phyloP scores from a whole-genome alignment of 2,329 filamentous ascomycete species.

The Aspergillus puulaauensis region DNA sequence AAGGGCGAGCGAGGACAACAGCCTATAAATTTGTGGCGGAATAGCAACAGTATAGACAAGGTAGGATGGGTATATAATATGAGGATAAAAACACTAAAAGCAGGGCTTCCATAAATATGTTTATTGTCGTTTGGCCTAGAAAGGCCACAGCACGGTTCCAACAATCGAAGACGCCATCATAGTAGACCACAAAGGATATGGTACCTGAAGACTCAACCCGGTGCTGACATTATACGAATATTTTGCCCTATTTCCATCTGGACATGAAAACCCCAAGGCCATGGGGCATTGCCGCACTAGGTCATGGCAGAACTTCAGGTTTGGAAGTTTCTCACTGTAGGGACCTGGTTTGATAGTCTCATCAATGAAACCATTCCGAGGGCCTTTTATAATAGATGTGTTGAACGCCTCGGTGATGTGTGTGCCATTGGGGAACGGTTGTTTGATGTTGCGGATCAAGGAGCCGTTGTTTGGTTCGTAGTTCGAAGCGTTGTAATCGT shows the following conservation, averaged over 20 bases:
- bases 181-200: background rate
- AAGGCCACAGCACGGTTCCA: background rate
- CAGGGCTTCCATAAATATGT: background rate
- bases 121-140: background rate
- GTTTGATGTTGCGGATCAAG: slow-evolving; percentile 69
- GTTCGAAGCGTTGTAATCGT: slow-evolving; percentile 64
- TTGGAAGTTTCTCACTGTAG: slow-evolving; percentile 91
- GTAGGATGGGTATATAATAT: background rate
- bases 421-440: slow-evolving; percentile 70
- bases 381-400: slow-evolving; percentile 51
- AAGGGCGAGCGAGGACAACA: background rate
- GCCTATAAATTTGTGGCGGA: background rate
- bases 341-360: slow-evolving; percentile 72
- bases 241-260: slow-evolving; percentile 51
- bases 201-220: background rate
- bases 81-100: background rate
- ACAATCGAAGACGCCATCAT: background rate
- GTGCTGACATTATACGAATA: slow-evolving; percentile 48
- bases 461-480: slow-evolving; percentile 49
- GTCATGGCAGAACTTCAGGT: slow-evolving; percentile 81
- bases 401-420: slow-evolving; percentile 40
- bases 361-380: slow-evolving; percentile 73
- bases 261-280: slow-evolving; percentile 73
- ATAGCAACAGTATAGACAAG: background rate
- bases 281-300: slow-evolving; percentile 84